Conservation (phyloP, 768 basidiomycete species). For the Candolleomyces eurysporus region DNA sequence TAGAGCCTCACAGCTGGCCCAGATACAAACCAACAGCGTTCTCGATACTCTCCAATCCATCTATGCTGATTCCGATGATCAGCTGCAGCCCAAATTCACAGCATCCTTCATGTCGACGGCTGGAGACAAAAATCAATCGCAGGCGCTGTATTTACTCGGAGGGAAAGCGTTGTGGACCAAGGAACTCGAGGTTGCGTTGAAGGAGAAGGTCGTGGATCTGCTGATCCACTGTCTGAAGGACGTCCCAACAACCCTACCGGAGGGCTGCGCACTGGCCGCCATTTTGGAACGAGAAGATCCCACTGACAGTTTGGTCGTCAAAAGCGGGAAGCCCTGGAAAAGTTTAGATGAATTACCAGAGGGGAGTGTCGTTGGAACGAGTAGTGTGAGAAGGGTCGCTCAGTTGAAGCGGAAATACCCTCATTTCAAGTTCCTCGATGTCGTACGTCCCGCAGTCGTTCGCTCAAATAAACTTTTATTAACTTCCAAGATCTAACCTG, state of each 20-base stretch:
- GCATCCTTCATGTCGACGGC: constrained; percentile 59
- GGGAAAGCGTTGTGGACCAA: constrained; percentile 97
- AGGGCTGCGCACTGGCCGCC: constrained; percentile 81
- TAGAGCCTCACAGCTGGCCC: constrained; percentile 82
- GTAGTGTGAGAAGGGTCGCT: constrained; percentile 89
- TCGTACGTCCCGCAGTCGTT: constrained; percentile 54
- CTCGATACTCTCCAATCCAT: constrained; percentile 56
- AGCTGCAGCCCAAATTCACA: constrained; percentile 34
- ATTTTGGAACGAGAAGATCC: constrained; percentile 87
- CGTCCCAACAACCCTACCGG: constrained; percentile 83
- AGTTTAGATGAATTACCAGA: constrained; percentile 78
- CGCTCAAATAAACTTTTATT: neutral
- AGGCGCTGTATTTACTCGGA: constrained; percentile 82
- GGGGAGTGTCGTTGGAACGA: constrained; percentile 92
- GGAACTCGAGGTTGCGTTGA: constrained; percentile 86
- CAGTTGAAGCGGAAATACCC: constrained; percentile 82
- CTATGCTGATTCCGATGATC: constrained; percentile 37
- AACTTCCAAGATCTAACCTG: neutral
- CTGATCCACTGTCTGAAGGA: constrained; percentile 94
- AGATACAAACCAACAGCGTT: constrained; percentile 86
- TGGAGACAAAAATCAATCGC: constrained; percentile 89
- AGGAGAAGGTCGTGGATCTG: constrained; percentile 76
- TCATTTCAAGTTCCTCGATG: constrained; percentile 75
- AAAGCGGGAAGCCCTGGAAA: constrained; percentile 65
- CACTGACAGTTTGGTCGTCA: constrained; percentile 85